A percentile compares a stretch with the other conserved stretches of the same genome.
These are phyloP conservation scores for Ceratocystis variospora DNA, from an alignment of 2,329 filamentous ascomycete species.

Conservation along the genomic window DNA sequence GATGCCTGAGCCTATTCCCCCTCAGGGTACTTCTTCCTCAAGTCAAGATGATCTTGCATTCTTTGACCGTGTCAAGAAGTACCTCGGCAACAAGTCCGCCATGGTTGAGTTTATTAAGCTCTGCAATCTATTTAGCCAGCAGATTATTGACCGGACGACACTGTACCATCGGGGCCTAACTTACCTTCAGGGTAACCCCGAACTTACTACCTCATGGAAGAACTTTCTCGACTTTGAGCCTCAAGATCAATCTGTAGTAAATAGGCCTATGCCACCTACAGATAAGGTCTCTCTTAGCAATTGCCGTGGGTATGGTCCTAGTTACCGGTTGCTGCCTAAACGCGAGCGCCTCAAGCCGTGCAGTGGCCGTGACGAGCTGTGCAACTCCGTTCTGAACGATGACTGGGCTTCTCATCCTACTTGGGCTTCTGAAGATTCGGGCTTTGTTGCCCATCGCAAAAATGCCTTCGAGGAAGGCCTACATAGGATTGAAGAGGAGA, in stretches of 20 bases:
- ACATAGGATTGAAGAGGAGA: constrained; percentile 92
- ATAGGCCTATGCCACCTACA: constrained; percentile 57
- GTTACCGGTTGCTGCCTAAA: constrained; percentile 84
- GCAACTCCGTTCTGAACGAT: constrained; percentile 84
- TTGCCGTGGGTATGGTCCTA: constrained; percentile 87
- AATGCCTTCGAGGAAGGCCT: constrained; percentile 89
- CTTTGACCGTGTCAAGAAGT: constrained; percentile 95
- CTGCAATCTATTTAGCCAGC: constrained; percentile 87
- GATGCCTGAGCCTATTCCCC: constrained; percentile 74
- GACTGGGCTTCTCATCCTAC: constrained; percentile 98
- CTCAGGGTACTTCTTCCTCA: constrained; percentile 57
- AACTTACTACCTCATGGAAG: constrained; percentile 83
- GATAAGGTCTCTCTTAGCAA: constrained; percentile 88
- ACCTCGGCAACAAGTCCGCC: constrained; percentile 76
- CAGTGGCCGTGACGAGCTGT: constrained; percentile 88
- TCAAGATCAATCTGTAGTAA: constrained; percentile 65
- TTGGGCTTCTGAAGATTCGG: constrained; percentile 95
- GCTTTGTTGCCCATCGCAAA: constrained; percentile 94
- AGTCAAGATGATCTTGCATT: constrained; percentile 78
- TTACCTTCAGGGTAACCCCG: constrained; percentile 78
- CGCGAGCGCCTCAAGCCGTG: constrained; percentile 82
- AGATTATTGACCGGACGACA: constrained; percentile 74
- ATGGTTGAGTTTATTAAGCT: constrained; percentile 96
- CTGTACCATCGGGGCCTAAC: constrained; percentile 68
- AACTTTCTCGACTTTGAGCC: constrained; percentile 66